A percentile compares a stretch with the other conserved stretches of the same genome.
These are phyloP conservation scores for Botryotinia narcissicola DNA, from an alignment of 2,329 filamentous ascomycete species.

Conservation along the genomic window DNA sequence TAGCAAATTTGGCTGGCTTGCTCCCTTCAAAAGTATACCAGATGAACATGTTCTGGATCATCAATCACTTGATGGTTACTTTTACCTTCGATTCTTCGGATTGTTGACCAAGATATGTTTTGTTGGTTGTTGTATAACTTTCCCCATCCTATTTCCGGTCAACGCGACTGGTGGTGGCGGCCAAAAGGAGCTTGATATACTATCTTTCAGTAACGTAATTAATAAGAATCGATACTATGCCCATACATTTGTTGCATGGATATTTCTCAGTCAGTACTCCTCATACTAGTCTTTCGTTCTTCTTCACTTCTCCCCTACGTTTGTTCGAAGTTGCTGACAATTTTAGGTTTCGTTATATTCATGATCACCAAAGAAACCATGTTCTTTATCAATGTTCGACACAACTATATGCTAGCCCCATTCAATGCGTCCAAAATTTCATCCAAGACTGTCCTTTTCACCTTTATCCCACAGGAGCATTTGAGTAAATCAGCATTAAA, in stretches of 20 bases:
- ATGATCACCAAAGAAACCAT: slow-evolving; percentile 83
- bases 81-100: slow-evolving; percentile 85
- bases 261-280: slow-evolving; percentile 58
- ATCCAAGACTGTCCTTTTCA: slow-evolving; percentile 84
- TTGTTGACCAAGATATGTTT: slow-evolving; percentile 75
- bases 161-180: slow-evolving; percentile 76
- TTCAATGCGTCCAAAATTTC: slow-evolving; percentile 81
- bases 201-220: slow-evolving; percentile 77
- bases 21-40: slow-evolving; percentile 54
- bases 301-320: too few species aligned
- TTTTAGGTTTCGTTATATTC: slow-evolving; percentile 73
- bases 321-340: slow-evolving; percentile 6
- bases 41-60: slow-evolving; percentile 84
- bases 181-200: slow-evolving; percentile 65
- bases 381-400: slow-evolving; percentile 86
- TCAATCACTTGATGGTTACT: slow-evolving; percentile 86
- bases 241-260: slow-evolving; percentile 74
- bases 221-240: slow-evolving; percentile 69
- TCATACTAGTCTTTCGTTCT: neutral
- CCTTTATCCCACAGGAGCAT: slow-evolving; percentile 77
- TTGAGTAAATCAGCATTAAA: slow-evolving; percentile 70
- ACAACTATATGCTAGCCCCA: slow-evolving; percentile 84
- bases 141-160: slow-evolving; percentile 75
- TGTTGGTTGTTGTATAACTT: slow-evolving; percentile 78
- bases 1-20: slow-evolving; percentile 64